phyloP scores from a whole-genome alignment of 257 asterid genomes.

The Jacaranda copaia region DNA sequence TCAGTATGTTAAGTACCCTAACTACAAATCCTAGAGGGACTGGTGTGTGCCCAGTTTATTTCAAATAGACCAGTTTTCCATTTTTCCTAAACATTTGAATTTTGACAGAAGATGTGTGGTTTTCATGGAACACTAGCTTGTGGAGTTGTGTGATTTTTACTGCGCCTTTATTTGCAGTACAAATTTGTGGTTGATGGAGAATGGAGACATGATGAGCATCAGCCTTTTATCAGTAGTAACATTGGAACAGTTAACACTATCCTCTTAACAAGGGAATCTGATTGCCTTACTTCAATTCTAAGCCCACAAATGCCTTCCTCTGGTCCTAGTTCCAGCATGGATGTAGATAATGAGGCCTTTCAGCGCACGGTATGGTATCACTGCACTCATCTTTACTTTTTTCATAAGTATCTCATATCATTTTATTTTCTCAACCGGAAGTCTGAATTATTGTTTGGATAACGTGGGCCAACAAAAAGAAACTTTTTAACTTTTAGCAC shows the following conservation, averaged over 20 bases:
- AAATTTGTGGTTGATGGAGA: constrained; percentile 95
- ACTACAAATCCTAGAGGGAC: neutral
- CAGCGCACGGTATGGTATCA: constrained; percentile 75
- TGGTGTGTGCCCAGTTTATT: neutral
- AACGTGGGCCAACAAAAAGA: neutral
- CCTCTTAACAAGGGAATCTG: constrained; percentile 70
- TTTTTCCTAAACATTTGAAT: neutral
- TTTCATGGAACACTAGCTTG: constrained; percentile 20
- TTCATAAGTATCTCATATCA: constrained; percentile 5
- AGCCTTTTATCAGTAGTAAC: constrained; percentile 72
- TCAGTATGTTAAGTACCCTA: constrained; percentile 8
- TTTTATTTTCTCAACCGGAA: constrained; percentile 13
- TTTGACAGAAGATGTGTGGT: constrained; percentile 18
- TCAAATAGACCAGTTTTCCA: neutral
- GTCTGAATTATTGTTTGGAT: constrained; percentile 1
- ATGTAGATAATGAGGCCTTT: constrained; percentile 85
- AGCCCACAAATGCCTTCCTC: constrained; percentile 64
- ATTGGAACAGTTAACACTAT: constrained; percentile 84
- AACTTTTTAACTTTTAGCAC: neutral
- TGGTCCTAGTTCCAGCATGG: constrained; percentile 82
- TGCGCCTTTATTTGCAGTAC: constrained; percentile 61
- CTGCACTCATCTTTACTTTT: constrained; percentile 15
- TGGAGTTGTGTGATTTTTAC: constrained; percentile 17
- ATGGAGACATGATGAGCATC: constrained; percentile 91
- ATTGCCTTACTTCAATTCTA: constrained; percentile 53